These are phyloP conservation scores for Eutrema japonicum DNA, from an alignment of 345 rosid species.

Conservation along the genomic window DNA sequence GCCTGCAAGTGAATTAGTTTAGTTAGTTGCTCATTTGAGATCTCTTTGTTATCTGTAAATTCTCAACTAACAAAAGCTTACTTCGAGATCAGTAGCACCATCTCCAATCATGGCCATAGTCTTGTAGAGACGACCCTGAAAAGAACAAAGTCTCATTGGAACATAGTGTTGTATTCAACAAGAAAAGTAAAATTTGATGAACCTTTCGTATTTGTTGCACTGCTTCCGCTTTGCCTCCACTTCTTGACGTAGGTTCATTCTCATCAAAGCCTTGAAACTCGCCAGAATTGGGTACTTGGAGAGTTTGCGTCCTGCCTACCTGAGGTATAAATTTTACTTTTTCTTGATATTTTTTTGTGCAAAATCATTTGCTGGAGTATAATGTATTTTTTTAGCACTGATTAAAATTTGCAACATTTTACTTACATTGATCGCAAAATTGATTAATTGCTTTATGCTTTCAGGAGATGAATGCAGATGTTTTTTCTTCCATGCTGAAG, in stretches of 20 bases:
- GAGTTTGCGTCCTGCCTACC: conserved; percentile 83
- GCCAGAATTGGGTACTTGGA: conserved; percentile 83
- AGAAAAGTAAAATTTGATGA: conserved; percentile 10
- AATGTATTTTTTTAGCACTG: background rate
- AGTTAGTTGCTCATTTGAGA: conserved; percentile 18
- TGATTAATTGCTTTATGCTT: conserved; percentile 36
- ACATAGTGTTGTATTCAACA: conserved; percentile 32
- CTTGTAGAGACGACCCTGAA: conserved; percentile 74
- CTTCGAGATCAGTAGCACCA: conserved; percentile 99
- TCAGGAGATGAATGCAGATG: conserved; percentile 69
- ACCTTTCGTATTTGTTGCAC: conserved; percentile 89
- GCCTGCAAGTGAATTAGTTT: conserved; percentile 53
- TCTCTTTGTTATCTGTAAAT: conserved; percentile 4
- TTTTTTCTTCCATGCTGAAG: conserved; percentile 75
- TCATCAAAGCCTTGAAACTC: conserved; percentile 82
- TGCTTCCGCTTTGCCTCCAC: conserved; percentile 95
- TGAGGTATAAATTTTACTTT: conserved; percentile 51
- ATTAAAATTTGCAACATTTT: background rate
- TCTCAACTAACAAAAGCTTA: conserved; percentile 32
- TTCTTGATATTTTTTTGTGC: conserved; percentile 19
- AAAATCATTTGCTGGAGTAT: conserved; percentile 3
- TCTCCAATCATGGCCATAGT: conserved; percentile 92
- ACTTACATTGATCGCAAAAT: conserved; percentile 13
- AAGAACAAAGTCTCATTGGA: conserved; percentile 21
- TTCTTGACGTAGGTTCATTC: conserved; percentile 90